Evolutionary conservation across 1,139 yeast genomes (phyloP), one percentile per base, ranked within the genome.

Genomic region (Spathaspora jeffriesii): DNA sequence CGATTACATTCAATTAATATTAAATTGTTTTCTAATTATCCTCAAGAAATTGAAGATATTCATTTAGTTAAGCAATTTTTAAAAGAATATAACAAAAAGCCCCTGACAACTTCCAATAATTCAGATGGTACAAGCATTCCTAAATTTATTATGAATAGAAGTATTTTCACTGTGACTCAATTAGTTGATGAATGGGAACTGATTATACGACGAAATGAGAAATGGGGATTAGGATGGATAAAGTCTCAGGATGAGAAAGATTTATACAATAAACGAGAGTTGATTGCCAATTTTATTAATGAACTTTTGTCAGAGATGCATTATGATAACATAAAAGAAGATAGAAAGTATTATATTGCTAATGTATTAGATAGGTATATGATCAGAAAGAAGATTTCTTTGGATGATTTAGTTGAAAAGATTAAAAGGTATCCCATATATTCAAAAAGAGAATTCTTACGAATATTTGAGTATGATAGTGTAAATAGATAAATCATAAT

Each of bases 1-100:
- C 73, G 71, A 50, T 59, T 71, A 40, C 68, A 53, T 30, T 21
- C 37, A 2, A 40, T 50, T 15, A 53, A 52, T 46, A 43, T 43
- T 20, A 55, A 52, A 25, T 42, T 39, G 18, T 40, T 46, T 30
- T 43, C 50, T 3, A 22, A 39, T 13, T 44, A 40, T 28, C 43
- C 43, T 31, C 41, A 46, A 9, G 25, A 40, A 15, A 47, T 52
- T 41, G 42, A 40, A 30, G 46, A 49, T 43, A 25, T 50, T n/a
- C 48, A 49, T 9, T 14, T 47, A 11, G 52, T 53, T 5, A 48
- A 47, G 14, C 46, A 47, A 4, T 52, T 51, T 41, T 40, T 51
- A 17, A 43, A 38, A 11, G 50, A 48, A n/a, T 51, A 50, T 23
- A 40, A 43, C 17, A 22, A 25, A 10, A 17, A n/a, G n/a, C n/a